Evolutionary conservation across 495 filamentous ascomycete genomes (phyloP).

Genomic region (Penicillium dipodomyicola): DNA sequence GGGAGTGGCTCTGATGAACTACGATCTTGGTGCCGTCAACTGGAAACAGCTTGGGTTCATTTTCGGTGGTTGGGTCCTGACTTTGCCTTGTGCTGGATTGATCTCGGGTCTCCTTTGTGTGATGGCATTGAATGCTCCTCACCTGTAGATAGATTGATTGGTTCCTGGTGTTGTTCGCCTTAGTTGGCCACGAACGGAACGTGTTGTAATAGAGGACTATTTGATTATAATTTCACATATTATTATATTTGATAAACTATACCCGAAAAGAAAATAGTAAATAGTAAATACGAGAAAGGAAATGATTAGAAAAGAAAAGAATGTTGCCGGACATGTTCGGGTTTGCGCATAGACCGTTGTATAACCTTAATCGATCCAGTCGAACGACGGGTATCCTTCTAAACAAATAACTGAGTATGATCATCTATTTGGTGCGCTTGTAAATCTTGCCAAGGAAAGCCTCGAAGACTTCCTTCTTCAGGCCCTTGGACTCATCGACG

Average conservation of each 20-base stretch:
- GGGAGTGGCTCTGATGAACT: constrained; percentile 43
- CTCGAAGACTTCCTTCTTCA: constrained; percentile 89
- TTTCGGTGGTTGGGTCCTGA: constrained; percentile 39
- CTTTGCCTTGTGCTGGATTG: constrained; percentile 39
- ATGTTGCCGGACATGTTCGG: neutral
- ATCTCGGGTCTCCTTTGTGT: constrained; percentile 36
- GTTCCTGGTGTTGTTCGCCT: neutral
- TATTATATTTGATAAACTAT: neutral
- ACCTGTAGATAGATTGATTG: constrained; percentile 21
- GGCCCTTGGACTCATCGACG: constrained; percentile 78
- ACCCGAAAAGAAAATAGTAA: neutral
- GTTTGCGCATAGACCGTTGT: neutral
- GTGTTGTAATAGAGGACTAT: neutral
- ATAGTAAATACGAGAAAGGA: constrained; percentile 3
- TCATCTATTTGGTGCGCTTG: constrained; percentile 79
- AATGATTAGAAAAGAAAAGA: no score
- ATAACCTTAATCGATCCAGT: neutral
- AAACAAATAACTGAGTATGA: constrained; percentile 8
- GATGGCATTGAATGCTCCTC: constrained; percentile 41
- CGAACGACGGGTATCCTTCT: constrained; percentile 19
- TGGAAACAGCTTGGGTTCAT: constrained; percentile 39
- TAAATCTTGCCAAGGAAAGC: constrained; percentile 94
- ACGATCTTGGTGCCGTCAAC: constrained; percentile 38
- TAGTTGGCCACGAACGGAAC: neutral
- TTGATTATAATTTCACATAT: neutral